Evolutionary conservation across 345 rosid species (phyloP), one percentile per base, ranked within the genome.

Genomic region (Salix caprea): DNA sequence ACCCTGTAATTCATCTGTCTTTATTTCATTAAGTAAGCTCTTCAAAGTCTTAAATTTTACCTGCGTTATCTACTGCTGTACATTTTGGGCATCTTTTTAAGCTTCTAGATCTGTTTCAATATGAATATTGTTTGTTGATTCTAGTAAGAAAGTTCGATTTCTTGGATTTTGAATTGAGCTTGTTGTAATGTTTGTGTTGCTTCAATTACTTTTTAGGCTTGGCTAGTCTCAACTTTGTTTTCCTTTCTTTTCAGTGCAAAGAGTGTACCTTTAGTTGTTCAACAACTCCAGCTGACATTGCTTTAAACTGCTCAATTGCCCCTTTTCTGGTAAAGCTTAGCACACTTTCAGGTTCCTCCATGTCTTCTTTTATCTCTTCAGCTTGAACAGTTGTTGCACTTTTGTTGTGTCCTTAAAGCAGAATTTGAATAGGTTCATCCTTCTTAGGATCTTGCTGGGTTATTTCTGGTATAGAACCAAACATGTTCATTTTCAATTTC

Each of bases 221-320:
- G 64, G 40, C 61, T 61, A 67, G 79, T 69, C 68, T 72, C 58
- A 6, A 72, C 8, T 71, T 71, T 26, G 46, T 32, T 54, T 76
- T 74, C 69, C 19, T 70, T 58, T 28, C 50, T 18, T 64, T 65
- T 52, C 61, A 71, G 80, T 34, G 36, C 23, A 70, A 66, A 66
- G 6, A 30, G 65, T 66, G 73, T 42, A 65, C 68, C 71, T 74
- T 71, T 7, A 74, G 79, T 76, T 73, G 85, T 83, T 81, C 70
- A 83, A 75, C 86, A 39, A 72, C 79, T 74, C 60, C 68, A 66
- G 65, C 61, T 42, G 13, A 21, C 72, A 52, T 7, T 32, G 24
- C 15, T 58, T 82, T 3, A 67, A 61, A 32, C 26, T 67, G 68
- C 65, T 28, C 18, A 8, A 56, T 56, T n/a, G 13, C 28, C 62